Conservation (phyloP, 106 monocot genomes). For the Platanthera zijinensis region DNA sequence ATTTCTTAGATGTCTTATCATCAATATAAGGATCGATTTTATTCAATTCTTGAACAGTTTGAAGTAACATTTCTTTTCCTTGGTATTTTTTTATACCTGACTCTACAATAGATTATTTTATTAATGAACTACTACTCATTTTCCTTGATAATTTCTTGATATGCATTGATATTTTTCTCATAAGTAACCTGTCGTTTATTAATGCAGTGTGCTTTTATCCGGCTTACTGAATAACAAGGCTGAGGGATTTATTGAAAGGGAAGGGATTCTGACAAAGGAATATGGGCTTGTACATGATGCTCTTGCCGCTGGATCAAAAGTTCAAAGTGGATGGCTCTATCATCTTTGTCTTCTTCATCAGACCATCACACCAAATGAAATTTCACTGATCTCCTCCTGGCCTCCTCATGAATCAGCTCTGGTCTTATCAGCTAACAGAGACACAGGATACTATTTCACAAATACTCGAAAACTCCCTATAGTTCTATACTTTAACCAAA, state of each 20-base stretch:
- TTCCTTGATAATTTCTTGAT: no score
- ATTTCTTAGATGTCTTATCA: no score
- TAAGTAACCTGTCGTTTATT: conserved; percentile 6
- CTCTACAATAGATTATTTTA: no score
- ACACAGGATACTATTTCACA: conserved; percentile 9
- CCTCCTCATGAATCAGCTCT: conserved; percentile 45
- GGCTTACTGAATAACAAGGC: conserved; percentile 52
- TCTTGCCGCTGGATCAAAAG: conserved; percentile 82
- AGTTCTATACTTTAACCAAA: conserved; percentile 14
- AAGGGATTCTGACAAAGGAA: conserved; percentile 57
- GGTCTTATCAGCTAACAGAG: conserved; percentile 18
- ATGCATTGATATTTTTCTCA: neutral
- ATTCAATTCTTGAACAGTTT: no score
- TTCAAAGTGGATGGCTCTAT: conserved; percentile 99
- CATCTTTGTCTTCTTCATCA: conserved; percentile 95
- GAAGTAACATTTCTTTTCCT: no score
- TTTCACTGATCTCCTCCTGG: conserved; percentile 65
- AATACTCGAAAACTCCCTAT: conserved; percentile 28
- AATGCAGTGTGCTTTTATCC: conserved; percentile 65
- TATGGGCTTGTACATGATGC: conserved; percentile 77
- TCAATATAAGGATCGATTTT: no score
- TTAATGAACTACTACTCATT: no score
- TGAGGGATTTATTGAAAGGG: conserved; percentile 42
- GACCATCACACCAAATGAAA: conserved; percentile 31
- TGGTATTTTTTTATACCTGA: no score